phyloP scores from a whole-genome alignment of 2,329 filamentous ascomycete genomes.

The Ophiostoma himal-ulmi region DNA sequence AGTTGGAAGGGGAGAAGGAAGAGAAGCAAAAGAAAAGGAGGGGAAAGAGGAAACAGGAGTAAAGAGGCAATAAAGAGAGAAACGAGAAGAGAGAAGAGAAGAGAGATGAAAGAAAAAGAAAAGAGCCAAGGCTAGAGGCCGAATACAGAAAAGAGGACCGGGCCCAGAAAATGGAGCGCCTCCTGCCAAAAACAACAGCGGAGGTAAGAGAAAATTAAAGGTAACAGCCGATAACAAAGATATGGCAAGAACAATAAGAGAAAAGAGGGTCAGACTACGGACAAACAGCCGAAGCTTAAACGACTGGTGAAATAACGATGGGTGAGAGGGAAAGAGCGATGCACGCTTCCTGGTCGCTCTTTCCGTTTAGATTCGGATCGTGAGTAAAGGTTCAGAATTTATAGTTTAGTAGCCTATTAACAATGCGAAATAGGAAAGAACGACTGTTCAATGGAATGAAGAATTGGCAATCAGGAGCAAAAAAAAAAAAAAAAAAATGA shows the following conservation, averaged over 20 bases:
- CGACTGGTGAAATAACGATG: not conserved
- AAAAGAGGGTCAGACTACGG: not conserved
- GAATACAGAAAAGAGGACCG: not conserved
- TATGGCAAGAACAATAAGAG: conserved; percentile 6
- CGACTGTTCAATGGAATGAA: not conserved
- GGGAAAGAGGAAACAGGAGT: not conserved
- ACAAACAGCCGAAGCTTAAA: conserved; percentile 1
- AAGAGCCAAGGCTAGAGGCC: not conserved
- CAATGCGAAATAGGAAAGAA: not conserved
- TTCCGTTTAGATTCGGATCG: not conserved
- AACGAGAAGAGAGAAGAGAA: not conserved
- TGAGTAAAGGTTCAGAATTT: not conserved
- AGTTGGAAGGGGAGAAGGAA: not conserved
- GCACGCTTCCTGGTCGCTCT: not conserved
- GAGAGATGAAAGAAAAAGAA: not conserved
- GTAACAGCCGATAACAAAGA: conserved; percentile 3
- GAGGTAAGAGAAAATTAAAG: conserved; percentile 3
- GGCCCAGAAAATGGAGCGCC: conserved; percentile 5
- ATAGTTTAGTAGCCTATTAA: not conserved
- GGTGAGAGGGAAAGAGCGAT: not conserved
- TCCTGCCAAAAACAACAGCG: not conserved
- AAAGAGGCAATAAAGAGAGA: not conserved
- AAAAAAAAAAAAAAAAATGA: not conserved
- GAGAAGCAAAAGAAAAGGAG: not conserved
- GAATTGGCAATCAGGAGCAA: not conserved